Conservation (phyloP, 2,329 filamentous ascomycete genomes). For the Xylariaceae sp. region DNA sequence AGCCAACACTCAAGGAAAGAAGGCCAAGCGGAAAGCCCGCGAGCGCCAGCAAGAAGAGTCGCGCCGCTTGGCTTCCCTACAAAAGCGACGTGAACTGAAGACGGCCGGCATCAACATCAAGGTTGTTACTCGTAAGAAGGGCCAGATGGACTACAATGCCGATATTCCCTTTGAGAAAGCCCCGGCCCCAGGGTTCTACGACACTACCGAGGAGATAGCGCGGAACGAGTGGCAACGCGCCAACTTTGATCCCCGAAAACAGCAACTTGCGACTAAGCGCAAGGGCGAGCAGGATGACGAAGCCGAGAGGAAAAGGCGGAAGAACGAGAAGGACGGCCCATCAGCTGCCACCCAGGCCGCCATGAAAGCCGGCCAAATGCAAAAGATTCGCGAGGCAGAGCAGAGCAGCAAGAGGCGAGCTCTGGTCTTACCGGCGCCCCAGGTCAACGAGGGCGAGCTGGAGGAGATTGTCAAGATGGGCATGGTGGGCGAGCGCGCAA, state of each 20-base stretch:
- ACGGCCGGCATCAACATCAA: conserved; percentile 98
- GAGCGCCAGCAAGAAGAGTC: conserved; percentile 95
- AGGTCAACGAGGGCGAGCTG: conserved; percentile 86
- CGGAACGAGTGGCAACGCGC: conserved; percentile 78
- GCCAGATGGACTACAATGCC: conserved; percentile 99
- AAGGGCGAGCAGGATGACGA: conserved; percentile 88
- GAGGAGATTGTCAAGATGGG: conserved; percentile 99
- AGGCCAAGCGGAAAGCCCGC: conserved; percentile 94
- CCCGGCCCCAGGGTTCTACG: conserved; percentile 82
- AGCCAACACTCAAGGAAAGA: conserved; percentile 97
- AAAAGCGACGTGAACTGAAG: conserved; percentile 94
- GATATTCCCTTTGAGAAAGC: conserved; percentile 97
- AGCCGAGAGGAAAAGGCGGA: conserved; percentile 71
- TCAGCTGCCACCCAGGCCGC: conserved; percentile 78
- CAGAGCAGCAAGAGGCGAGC: conserved; percentile 87
- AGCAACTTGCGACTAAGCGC: conserved; percentile 83
- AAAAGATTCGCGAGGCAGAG: conserved; percentile 91
- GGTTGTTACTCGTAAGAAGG: conserved; percentile 81
- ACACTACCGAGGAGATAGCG: conserved; percentile 74
- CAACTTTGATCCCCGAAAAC: conserved; percentile 85
- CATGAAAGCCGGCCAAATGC: conserved; percentile 86
- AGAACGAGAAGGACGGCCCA: conserved; percentile 77
- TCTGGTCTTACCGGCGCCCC: conserved; percentile 77
- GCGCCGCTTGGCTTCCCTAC: conserved; percentile 76
- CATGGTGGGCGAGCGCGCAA: conserved; percentile 82